A percentile compares a stretch with the other conserved stretches of the same genome.
Conservation (phyloP, 2,329 filamentous ascomycete species). For the Pseudohalonectria lignicola region DNA sequence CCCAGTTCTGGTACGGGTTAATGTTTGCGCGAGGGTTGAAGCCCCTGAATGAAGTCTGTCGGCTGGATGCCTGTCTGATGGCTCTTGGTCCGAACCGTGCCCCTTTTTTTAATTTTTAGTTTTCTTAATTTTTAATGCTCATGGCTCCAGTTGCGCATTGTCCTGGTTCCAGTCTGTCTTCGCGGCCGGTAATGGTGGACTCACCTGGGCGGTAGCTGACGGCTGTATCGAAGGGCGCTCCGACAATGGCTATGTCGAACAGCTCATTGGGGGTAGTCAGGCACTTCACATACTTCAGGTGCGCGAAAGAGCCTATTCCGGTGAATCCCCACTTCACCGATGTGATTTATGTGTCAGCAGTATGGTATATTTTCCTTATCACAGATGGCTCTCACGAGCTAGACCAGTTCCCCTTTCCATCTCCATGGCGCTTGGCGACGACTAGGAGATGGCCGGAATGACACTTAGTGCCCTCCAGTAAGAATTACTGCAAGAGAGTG, state of each 20-base stretch:
- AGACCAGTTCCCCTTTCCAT: slow-evolving; percentile 1
- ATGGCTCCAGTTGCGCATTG: too few species aligned
- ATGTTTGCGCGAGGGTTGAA: slow-evolving; percentile 74
- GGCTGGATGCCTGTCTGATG: slow-evolving; percentile 72
- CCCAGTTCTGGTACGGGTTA: slow-evolving; percentile 76
- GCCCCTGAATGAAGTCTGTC: slow-evolving; percentile 69
- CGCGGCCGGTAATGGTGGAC: too few species aligned
- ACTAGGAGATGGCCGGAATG: too few species aligned
- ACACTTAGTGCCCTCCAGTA: too few species aligned
- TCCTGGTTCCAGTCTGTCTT: too few species aligned
- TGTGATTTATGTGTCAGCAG: too few species aligned
- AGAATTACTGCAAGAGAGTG: too few species aligned
- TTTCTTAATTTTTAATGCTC: not conserved
- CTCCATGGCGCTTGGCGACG: not conserved
- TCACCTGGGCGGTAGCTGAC: slow-evolving; percentile 58
- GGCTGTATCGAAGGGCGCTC: slow-evolving; percentile 64
- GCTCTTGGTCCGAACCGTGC: slow-evolving; percentile 80
- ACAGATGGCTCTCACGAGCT: too few species aligned
- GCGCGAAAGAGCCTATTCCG: slow-evolving; percentile 67
- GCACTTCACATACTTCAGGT: slow-evolving; percentile 58
- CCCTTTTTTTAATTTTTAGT: slow-evolving; percentile 21
- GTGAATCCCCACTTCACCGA: slow-evolving; percentile 47
- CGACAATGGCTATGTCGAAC: slow-evolving; percentile 64
- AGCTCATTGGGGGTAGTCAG: slow-evolving; percentile 50
- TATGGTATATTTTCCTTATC: too few species aligned